Evolutionary conservation across 139 green algal genomes (phyloP), one percentile per base, ranked within the genome.

Genomic region (Picochlorum sp.): DNA sequence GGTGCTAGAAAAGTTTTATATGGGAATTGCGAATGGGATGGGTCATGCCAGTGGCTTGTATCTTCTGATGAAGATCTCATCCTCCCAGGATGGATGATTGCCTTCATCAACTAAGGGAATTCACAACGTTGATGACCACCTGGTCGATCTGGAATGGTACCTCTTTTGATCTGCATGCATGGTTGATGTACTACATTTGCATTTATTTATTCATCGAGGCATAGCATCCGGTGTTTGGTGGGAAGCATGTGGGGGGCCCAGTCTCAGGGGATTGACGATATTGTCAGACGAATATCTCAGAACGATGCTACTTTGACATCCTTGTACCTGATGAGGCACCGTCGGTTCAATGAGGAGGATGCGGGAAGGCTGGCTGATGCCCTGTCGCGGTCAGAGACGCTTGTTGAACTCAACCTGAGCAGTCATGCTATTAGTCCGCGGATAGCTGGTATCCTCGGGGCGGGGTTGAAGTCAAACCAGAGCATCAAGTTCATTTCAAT

Each of bases 321-420:
- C 15, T 52, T 75, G 1, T 70, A 65, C 20, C 11, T 75, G 13
- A 28, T 75, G 38, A 55, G 61, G 34, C 20, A 58, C 10, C 30
- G 67, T 21, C 37, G 60, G 1, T 74, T 80, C 16, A 20, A 55
- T 10, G 64, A 63, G 5, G n/a, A 14, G 7, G 74, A 68, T 15
- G 52, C 63, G 8, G 15, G 30, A 6, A 69, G 21, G 3, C 20
- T 79, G 4, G 44, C 21, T 4, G 18, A 24, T 14, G 70, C 65
- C 7, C 31, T 79, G 21, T 47, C 38, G 13, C 5, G 16, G n/a
- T 71, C 64, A 62, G 62, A 61, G 1, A 20, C 10, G 15, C 63
- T 81, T 44, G 62, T 41, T 18, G 65, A 75, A 28, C 62, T 81
- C 24, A 63, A 45, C 31, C 21, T 71, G n/a, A 61, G 31, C 37